Evolutionary conservation across 2,329 filamentous ascomycete genomes (phyloP).

Genomic region (Aspergillus persii): DNA sequence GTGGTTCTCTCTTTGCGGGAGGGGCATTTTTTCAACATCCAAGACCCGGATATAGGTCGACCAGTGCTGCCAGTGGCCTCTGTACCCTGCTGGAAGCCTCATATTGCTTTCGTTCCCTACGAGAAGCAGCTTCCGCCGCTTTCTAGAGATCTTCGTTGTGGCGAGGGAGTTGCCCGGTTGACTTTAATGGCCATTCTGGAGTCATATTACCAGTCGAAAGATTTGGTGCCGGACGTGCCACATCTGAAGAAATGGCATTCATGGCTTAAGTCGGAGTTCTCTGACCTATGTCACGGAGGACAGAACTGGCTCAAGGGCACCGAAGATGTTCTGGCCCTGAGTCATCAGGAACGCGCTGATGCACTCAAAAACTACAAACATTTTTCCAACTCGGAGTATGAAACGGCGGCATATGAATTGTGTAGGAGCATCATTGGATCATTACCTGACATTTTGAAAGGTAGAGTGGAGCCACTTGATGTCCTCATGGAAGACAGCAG

Average conservation of each 20-base stretch:
- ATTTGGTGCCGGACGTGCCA: not conserved
- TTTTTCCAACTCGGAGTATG: not conserved
- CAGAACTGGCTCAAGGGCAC: not conserved
- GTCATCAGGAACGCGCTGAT: not conserved
- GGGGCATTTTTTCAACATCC: constrained; percentile 7
- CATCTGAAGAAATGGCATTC: constrained; percentile 12
- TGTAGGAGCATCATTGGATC: constrained; percentile 6
- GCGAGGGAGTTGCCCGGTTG: not conserved
- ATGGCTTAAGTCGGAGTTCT: constrained; percentile 1
- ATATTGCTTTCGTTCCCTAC: constrained; percentile 10
- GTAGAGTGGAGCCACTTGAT: constrained; percentile 14
- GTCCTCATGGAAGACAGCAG: constrained; percentile 17
- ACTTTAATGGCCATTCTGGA: constrained; percentile 1
- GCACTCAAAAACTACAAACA: not conserved
- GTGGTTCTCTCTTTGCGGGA: constrained; percentile 2
- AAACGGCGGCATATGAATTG: not conserved
- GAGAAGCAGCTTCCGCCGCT: not conserved
- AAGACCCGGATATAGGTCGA: constrained; percentile 6
- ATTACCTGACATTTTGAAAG: constrained; percentile 12
- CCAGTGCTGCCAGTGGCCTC: not conserved
- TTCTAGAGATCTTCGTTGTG: not conserved
- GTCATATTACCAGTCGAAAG: constrained; percentile 2
- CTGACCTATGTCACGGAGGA: not conserved
- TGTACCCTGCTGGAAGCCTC: constrained; percentile 3
- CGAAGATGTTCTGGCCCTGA: not conserved